These are phyloP conservation scores for Ceratocystis diversiconidia DNA, from an alignment of 2,329 filamentous ascomycete species.

Conservation along the genomic window DNA sequence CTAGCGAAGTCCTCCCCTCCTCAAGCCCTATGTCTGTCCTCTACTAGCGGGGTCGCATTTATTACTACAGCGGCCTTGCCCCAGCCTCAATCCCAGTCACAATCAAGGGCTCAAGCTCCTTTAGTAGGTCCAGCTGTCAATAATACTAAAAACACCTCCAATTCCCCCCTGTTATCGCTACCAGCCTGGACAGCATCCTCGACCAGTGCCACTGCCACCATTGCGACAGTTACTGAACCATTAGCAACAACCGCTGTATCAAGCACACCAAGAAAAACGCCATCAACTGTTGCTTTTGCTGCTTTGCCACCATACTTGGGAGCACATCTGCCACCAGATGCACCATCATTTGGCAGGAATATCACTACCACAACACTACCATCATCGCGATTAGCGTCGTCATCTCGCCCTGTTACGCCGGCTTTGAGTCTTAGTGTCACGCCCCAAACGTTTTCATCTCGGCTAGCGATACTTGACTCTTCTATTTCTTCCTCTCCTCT, in stretches of 20 bases:
- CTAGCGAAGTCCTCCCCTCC: background rate
- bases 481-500: constrained; percentile 1
- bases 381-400: constrained; percentile 4
- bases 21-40: background rate
- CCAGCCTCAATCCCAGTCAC: background rate
- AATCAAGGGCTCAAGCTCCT: constrained; percentile 5
- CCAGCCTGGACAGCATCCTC: background rate
- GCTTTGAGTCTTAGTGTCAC: background rate
- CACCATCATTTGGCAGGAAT: background rate
- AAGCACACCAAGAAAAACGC: background rate
- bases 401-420: background rate
- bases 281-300: background rate
- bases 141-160: background rate
- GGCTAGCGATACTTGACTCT: background rate
- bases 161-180: background rate
- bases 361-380: constrained; percentile 2
- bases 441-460: constrained; percentile 3
- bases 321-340: background rate
- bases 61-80: background rate
- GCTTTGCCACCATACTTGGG: background rate
- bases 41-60: background rate
- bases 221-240: background rate
- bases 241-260: background rate
- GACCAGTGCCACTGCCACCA: background rate
- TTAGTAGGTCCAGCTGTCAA: background rate